Evolutionary conservation across 768 basidiomycete genomes (phyloP).

Genomic region (Cytidiella melzeri): DNA sequence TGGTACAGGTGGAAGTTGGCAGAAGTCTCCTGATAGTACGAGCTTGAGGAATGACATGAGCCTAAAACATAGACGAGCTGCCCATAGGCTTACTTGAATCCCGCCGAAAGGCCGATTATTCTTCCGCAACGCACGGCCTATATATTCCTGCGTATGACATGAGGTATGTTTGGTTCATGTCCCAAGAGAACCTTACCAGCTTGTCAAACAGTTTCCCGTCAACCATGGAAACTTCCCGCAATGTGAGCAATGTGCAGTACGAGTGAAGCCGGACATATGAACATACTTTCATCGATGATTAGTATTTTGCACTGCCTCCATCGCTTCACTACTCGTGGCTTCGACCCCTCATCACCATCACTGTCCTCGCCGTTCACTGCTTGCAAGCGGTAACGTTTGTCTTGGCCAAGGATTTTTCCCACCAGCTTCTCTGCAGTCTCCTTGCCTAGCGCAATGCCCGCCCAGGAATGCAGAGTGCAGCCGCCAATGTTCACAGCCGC

Average conservation of each 20-base stretch:
- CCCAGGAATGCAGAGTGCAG: constrained; percentile 75
- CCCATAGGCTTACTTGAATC: constrained; percentile 63
- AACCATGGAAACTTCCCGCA: constrained; percentile 73
- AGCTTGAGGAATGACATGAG: constrained; percentile 40
- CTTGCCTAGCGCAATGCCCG: constrained; percentile 70
- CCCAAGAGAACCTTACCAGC: constrained; percentile 41
- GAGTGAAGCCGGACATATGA: background rate
- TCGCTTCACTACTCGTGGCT: constrained; percentile 27
- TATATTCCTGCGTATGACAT: constrained; percentile 38
- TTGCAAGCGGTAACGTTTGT: background rate
- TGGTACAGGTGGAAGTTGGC: constrained; percentile 81
- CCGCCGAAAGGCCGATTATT: constrained; percentile 68
- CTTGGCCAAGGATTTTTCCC: constrained; percentile 7
- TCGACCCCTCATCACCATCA: background rate
- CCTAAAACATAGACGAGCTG: too few species aligned
- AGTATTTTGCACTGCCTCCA: constrained; percentile 61
- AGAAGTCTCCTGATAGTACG: constrained; percentile 84
- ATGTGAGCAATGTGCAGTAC: background rate
- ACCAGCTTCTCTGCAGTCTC: constrained; percentile 47
- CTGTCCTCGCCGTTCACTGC: background rate
- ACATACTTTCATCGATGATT: constrained; percentile 76
- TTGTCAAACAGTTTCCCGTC: constrained; percentile 78
- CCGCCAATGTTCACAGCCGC: constrained; percentile 82
- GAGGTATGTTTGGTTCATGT: constrained; percentile 17
- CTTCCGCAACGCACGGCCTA: constrained; percentile 52